phyloP scores from a whole-genome alignment of 805 yeast genomes.

The Yarrowia hollandica region DNA sequence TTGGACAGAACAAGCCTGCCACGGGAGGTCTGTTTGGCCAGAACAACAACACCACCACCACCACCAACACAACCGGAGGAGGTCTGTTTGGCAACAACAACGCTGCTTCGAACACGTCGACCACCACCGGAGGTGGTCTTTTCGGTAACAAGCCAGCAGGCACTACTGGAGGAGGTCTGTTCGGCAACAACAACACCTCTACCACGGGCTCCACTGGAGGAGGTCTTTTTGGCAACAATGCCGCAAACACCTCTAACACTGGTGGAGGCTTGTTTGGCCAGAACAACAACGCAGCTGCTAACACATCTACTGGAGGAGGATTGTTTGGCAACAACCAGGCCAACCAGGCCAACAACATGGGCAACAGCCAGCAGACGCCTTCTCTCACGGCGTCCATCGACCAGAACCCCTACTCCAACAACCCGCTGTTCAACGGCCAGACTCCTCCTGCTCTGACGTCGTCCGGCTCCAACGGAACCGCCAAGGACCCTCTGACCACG shows the following conservation, averaged over 20 bases:
- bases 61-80: conserved; percentile 31
- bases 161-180: conserved; percentile 33
- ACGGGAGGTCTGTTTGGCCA: conserved; percentile 35
- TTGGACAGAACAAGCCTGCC: conserved; percentile 33
- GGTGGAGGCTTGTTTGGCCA: conserved; percentile 34
- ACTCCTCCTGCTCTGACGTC: conserved; percentile 39
- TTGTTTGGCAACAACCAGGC: conserved; percentile 30
- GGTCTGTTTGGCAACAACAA: conserved; percentile 35
- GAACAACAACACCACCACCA: conserved; percentile 37
- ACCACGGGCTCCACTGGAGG: conserved; percentile 31
- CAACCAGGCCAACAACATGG: conserved; percentile 38
- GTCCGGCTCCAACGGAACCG: conserved; percentile 41
- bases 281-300: conserved; percentile 30
- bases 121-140: conserved; percentile 33
- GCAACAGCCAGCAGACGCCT: conserved; percentile 36
- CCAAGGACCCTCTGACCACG: conserved; percentile 49
- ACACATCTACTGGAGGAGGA: conserved; percentile 28
- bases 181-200: conserved; percentile 32
- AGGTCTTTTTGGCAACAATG: conserved; percentile 33
- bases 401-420: conserved; percentile 76
- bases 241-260: conserved; percentile 28
- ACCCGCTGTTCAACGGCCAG: conserved; percentile 56
- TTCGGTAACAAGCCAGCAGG: conserved; percentile 33
- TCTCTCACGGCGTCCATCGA: conserved; percentile 44
- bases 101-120: conserved; percentile 34